A percentile compares a stretch with the other conserved stretches of the same genome.
Evolutionary conservation across 106 monocot genomes (phyloP).

Genomic region (Allium fistulosum): DNA sequence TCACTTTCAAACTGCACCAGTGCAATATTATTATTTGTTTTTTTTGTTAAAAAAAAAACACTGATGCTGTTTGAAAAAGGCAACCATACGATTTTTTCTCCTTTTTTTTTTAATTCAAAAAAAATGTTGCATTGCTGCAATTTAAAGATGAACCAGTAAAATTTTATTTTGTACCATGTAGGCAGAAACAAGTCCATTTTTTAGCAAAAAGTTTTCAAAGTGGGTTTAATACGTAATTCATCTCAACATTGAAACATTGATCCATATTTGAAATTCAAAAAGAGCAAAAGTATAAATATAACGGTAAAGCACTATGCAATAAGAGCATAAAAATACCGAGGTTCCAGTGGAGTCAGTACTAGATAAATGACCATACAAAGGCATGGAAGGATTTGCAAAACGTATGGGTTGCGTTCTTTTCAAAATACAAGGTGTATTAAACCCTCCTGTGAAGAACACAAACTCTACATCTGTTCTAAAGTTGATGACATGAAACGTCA

Average conservation of each 20-base stretch:
- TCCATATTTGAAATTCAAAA: not conserved
- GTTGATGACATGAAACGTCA: conserved; percentile 60
- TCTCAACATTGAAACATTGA: not conserved
- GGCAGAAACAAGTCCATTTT: too few relatives aligned
- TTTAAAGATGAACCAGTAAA: too few relatives aligned
- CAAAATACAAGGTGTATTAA: conserved; percentile 43
- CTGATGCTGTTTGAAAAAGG: too few relatives aligned
- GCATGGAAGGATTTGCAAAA: conserved; percentile 52
- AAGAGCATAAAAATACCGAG: conserved; percentile 16
- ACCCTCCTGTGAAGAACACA: conserved; percentile 60
- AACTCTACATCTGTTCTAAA: conserved; percentile 67
- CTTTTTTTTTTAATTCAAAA: too few relatives aligned
- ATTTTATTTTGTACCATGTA: too few relatives aligned
- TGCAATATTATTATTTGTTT: too few relatives aligned
- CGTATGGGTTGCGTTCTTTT: conserved; percentile 32
- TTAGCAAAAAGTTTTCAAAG: too few relatives aligned
- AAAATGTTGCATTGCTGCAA: too few relatives aligned
- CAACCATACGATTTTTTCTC: too few relatives aligned
- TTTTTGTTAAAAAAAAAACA: too few relatives aligned
- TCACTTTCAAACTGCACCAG: too few relatives aligned
- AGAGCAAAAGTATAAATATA: not conserved
- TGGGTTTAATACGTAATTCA: too few relatives aligned
- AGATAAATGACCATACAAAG: conserved; percentile 60
- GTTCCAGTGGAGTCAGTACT: conserved; percentile 56
- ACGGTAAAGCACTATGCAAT: not conserved